These are phyloP conservation scores for Litsea cubeba DNA, from an alignment of 164 flowering plant species.

Conservation along the genomic window DNA sequence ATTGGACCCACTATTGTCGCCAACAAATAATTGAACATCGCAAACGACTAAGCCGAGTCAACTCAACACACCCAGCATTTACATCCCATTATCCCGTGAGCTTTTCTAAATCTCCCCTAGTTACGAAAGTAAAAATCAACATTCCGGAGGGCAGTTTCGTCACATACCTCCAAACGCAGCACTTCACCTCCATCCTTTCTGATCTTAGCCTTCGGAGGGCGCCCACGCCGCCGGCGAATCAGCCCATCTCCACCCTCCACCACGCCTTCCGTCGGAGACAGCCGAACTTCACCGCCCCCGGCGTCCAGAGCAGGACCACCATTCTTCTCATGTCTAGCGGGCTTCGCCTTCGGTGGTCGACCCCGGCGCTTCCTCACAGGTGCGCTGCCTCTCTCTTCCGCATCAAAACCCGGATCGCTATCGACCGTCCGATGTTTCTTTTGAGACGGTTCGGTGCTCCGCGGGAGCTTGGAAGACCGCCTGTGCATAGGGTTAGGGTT, in stretches of 20 bases:
- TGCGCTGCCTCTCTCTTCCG: neutral
- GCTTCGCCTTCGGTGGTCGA: neutral
- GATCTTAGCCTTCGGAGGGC: neutral
- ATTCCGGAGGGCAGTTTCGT: too few relatives aligned
- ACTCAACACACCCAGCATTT: too few relatives aligned
- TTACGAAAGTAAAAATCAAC: too few relatives aligned
- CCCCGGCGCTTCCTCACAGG: neutral
- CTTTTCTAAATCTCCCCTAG: too few relatives aligned
- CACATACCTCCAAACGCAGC: too few relatives aligned
- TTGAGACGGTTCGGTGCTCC: neutral
- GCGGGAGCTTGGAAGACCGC: neutral
- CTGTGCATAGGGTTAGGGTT: neutral
- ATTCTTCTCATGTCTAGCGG: neutral
- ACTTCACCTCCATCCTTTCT: too few relatives aligned
- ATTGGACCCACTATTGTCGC: too few relatives aligned
- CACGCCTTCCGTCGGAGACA: neutral
- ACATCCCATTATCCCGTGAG: too few relatives aligned
- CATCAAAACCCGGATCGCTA: neutral
- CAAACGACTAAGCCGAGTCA: too few relatives aligned
- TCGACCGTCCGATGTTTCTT: neutral
- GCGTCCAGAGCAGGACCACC: neutral
- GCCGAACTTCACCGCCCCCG: neutral
- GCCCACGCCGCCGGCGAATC: neutral
- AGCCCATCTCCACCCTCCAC: neutral
- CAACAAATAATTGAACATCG: too few relatives aligned